Percentiles rank a stretch among this genome's conserved stretches.
Evolutionary conservation across 306 rosid genomes (phyloP).

Genomic region (Bauhinia variegata): DNA sequence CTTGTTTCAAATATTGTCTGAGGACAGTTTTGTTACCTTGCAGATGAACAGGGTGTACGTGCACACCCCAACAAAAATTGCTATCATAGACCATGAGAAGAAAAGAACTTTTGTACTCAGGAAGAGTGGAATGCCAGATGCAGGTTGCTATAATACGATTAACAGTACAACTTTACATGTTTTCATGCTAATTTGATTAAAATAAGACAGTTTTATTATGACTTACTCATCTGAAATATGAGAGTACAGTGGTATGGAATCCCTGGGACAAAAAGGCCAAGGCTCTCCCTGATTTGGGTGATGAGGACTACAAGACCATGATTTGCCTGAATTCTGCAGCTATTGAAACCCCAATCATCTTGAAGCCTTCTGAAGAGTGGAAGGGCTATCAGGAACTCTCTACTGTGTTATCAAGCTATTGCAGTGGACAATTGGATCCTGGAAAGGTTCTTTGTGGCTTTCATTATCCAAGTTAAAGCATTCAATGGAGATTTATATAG

Average conservation of each 20-base stretch:
- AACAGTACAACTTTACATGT: neutral
- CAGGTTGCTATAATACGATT: constrained; percentile 48
- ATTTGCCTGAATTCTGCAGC: constrained; percentile 70
- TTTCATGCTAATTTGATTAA: neutral
- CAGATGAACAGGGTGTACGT: constrained; percentile 71
- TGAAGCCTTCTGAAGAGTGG: constrained; percentile 82
- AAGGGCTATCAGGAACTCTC: constrained; percentile 74
- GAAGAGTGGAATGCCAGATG: constrained; percentile 68
- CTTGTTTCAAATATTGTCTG: constrained; percentile 20
- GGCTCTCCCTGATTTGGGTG: constrained; percentile 66
- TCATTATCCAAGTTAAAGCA: constrained; percentile 36
- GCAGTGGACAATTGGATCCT: constrained; percentile 88
- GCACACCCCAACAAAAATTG: constrained; percentile 63
- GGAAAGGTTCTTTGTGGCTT: constrained; percentile 62
- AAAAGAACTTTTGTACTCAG: constrained; percentile 72
- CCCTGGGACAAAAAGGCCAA: constrained; percentile 77
- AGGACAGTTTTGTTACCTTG: constrained; percentile 25
- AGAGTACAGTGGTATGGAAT: constrained; percentile 72
- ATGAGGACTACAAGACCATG: constrained; percentile 72
- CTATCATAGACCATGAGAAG: constrained; percentile 83
- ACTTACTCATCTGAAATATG: neutral
- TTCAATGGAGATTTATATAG: constrained; percentile 30
- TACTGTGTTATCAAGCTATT: constrained; percentile 76
- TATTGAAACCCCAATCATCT: constrained; percentile 55
- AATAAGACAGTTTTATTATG: neutral